Evolutionary conservation across 75 land plant species (phyloP), one percentile per base, ranked within the genome.

Genomic region (Adiantum capillusveneris): DNA sequence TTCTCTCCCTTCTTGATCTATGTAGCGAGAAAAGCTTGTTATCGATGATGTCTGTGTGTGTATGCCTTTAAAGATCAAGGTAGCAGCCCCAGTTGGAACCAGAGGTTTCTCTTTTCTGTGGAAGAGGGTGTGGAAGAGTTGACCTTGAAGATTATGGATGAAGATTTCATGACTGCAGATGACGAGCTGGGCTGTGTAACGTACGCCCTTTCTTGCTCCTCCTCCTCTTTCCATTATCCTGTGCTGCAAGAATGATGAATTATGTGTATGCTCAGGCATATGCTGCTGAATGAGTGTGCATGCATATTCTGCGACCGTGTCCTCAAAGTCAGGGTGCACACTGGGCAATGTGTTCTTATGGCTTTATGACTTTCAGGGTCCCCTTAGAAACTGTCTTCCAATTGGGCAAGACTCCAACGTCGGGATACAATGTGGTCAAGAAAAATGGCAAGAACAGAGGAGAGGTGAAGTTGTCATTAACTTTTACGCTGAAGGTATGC

Each of bases 1-100:
- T 39, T 1, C n/a, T 6, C 21, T 44, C 42, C 11, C 11, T 1
- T 41, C 21, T 24, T 26, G 6, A 2, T 24, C 16, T 53, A 5
- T 2, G 2, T 53, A 6, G 28, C 3, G 50, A 46, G 50, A 14
- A 18, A 18, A 46, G 17, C 6, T 18, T 21, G 5, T 21, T 2
- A 6, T 18, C 22, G 17, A 3, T 2, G 5, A 14, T 14, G 14
- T 2, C 6, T 9, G 7, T 12, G 5, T 44, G 43, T 53, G 18
- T 64, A 18, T 52, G 24, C 5, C 44, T 73, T 60, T 79, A 87
- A n/a, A n/a, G 93, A 79, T 11, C 53, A 81, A 49, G 88, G 88
- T 14, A 57, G 67, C 20, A 72, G 65, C 1, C 88, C 92, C 2
- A 70, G 75, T 19, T 88, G 92, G 92, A 88, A 88, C 45, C 80